phyloP scores from a whole-genome alignment of 1,284 basidiomycete species.

The Puccinia brachypodii region DNA sequence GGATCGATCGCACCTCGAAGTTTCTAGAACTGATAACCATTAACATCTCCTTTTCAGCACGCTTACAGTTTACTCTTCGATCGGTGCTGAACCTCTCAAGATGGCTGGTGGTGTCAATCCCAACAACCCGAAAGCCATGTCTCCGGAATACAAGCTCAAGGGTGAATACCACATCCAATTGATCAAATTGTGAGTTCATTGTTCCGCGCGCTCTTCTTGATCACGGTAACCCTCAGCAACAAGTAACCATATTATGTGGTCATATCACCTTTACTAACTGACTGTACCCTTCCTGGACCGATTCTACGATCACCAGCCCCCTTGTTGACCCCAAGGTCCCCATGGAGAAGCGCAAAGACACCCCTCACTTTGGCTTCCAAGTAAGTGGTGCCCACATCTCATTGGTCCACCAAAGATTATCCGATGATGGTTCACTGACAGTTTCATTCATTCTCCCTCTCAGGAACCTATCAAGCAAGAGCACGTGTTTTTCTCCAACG shows the following conservation, averaged over 20 bases:
- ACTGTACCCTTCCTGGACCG: background rate
- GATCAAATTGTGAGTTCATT: constrained; percentile 7
- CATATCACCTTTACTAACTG: background rate
- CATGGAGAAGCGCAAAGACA: background rate
- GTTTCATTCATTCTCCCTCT: background rate
- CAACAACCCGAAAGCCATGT: constrained; percentile 12
- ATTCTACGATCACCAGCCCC: background rate
- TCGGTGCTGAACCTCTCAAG: background rate
- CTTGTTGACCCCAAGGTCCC: background rate
- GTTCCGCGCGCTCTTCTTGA: background rate
- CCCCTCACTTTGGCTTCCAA: constrained; percentile 10
- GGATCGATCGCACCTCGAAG: background rate
- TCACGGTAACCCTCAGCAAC: background rate
- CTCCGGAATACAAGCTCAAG: background rate
- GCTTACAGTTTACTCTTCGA: constrained; percentile 13
- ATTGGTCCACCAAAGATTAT: background rate
- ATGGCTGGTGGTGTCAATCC: background rate
- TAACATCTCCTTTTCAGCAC: background rate
- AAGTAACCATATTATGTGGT: background rate
- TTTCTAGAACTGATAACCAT: background rate
- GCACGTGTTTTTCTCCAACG: constrained; percentile 11
- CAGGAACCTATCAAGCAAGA: constrained; percentile 24
- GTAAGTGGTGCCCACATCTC: background rate
- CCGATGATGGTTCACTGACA: background rate
- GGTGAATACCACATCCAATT: constrained; percentile 29